Conservation (phyloP, 2,329 filamentous ascomycete species). For the Coniochaeta sp. region DNA sequence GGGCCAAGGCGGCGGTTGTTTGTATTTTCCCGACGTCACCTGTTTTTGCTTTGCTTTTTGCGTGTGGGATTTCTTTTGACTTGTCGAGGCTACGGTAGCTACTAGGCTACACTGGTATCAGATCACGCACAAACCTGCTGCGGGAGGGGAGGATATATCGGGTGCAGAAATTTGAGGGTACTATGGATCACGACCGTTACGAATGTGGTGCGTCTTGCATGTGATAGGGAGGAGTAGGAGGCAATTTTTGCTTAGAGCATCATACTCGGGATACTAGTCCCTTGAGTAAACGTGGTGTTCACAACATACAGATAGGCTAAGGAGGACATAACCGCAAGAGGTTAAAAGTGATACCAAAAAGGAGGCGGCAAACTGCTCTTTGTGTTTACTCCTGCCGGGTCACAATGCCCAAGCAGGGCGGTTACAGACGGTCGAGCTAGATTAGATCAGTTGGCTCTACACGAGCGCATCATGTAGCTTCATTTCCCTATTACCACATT, state of each 20-base stretch:
- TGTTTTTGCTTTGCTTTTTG: background rate
- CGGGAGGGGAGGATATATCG: background rate
- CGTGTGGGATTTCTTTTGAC: background rate
- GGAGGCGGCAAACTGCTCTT: background rate
- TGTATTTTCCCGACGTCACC: background rate
- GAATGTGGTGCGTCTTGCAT: constrained; percentile 2
- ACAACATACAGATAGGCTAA: background rate
- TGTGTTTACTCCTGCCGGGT: background rate
- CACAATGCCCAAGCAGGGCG: background rate
- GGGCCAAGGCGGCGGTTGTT: background rate
- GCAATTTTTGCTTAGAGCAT: background rate
- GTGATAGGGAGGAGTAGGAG: background rate
- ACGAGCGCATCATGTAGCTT: background rate
- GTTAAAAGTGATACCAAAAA: background rate
- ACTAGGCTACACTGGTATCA: background rate
- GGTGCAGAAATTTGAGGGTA: background rate
- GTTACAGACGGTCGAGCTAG: background rate
- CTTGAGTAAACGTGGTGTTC: constrained; percentile 2
- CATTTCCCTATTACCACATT: background rate
- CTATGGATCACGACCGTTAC: background rate
- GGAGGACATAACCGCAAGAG: background rate
- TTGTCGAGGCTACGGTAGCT: background rate
- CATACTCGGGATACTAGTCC: constrained; percentile 6
- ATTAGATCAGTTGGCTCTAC: background rate
- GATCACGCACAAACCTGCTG: background rate